These are phyloP conservation scores for Tetrahymena malaccensis DNA, from an alignment of 73 alveolate species.

Conservation along the genomic window DNA sequence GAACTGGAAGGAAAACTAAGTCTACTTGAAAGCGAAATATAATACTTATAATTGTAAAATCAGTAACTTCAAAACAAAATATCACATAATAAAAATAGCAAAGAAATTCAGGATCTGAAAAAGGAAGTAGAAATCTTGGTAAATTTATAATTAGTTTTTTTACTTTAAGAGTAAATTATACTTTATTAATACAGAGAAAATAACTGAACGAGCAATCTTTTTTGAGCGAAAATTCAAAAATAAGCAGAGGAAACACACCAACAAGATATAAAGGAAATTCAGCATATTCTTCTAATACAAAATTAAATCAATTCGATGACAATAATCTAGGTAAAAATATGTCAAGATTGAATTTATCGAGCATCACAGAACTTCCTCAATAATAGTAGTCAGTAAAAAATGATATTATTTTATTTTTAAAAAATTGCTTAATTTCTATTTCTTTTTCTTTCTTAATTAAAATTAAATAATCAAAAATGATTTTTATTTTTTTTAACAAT, in stretches of 20 bases:
- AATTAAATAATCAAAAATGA: too few species aligned
- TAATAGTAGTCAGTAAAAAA: too few species aligned
- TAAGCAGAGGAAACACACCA: not conserved
- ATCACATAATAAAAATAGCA: not conserved
- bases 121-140: not conserved
- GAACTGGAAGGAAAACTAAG: not conserved
- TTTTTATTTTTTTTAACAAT: not conserved
- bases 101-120: not conserved
- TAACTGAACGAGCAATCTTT: not conserved
- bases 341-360: not conserved
- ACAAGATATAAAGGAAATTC: not conserved
- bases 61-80: not conserved
- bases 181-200: not conserved
- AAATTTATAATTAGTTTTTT: not conserved
- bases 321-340: not conserved
- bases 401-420: too few species aligned
- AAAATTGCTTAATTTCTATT: too few species aligned
- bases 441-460: too few species aligned
- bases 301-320: not conserved
- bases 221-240: not conserved
- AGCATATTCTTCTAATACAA: not conserved
- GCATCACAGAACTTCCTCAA: not conserved
- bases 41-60: not conserved
- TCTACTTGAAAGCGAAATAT: not conserved
- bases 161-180: not conserved